Base-by-base conservation (phyloP, 192 early-diverging fungal species). In the Thamnidium elegans region DNA sequence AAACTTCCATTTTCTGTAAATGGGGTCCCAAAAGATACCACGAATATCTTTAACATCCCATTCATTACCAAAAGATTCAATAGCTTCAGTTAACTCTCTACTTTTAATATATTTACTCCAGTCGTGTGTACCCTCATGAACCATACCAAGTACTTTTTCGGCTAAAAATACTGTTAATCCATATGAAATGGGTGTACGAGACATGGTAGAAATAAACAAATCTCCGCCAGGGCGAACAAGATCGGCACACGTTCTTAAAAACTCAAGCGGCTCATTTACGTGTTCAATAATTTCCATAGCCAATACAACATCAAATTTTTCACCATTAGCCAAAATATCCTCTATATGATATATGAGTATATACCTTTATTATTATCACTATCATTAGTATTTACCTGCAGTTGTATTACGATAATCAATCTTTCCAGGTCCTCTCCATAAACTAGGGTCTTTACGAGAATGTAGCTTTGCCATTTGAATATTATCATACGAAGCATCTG, bases 261-360 rank as follows among this genome's bases (percentile, higher is more conserved):
- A 97, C 19, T 69, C 69, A 4, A 69, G 56, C 0, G 91, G 88
- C 63, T 94, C 79, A 13, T 73, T 78, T 6, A 98, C 96, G 69
- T 97, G 94, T 77, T 98, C 96, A 52, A 97, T 88, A 30, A 97
- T 91, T 70, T 98, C 96, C 70, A 95, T 74, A 1, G 90, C 90
- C 14, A 84, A 84, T 8, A 98, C 92, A 14, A 83, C 78, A 74
- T 96, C 94, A 69, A 92, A 97, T 20, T 68, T 62, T 62, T 73
- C 69, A 34, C 63, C 72, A 14, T 81, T 69, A 13, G 67, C 76
- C 9, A 79, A 51, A 7, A 89, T 68, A 56, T 87, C 72, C 68
- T 95, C 92, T 90, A 69, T 52, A 36, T 26, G 3, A 26, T 26
- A 43, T 15, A 15, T 21, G 26, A 51, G 13, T 56, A 45, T 6